phyloP scores from a whole-genome alignment of 768 basidiomycete species.

The Psilocybe tampanensis region DNA sequence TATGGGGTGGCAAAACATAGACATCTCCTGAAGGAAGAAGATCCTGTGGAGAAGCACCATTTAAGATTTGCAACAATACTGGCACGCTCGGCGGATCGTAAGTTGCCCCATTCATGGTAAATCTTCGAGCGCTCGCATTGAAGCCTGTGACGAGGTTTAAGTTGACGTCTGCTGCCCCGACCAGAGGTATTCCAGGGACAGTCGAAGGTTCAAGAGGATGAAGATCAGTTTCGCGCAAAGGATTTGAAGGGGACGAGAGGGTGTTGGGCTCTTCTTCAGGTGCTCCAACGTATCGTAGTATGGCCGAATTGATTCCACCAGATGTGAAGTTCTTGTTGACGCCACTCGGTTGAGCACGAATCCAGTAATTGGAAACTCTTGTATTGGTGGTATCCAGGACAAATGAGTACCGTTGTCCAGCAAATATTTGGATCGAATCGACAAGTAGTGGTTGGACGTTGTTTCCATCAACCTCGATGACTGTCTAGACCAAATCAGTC shows the following conservation, averaged over 20 bases:
- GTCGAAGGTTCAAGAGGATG: constrained; percentile 28
- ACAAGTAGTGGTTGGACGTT: constrained; percentile 38
- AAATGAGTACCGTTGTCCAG: constrained; percentile 48
- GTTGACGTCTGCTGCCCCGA: constrained; percentile 41
- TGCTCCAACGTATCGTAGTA: constrained; percentile 52
- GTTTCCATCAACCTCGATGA: constrained; percentile 44
- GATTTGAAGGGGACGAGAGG: constrained; percentile 23
- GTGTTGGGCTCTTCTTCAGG: constrained; percentile 37
- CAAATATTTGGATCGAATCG: constrained; percentile 34
- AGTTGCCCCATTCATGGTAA: constrained; percentile 33
- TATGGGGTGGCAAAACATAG: constrained; percentile 41
- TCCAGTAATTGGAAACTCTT: constrained; percentile 42
- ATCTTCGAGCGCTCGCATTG: constrained; percentile 15
- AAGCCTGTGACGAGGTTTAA: constrained; percentile 31
- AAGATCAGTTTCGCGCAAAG: constrained; percentile 39
- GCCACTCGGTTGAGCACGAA: constrained; percentile 35
- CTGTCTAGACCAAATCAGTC: constrained; percentile 19
- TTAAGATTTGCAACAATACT: constrained; percentile 47
- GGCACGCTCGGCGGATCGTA: constrained; percentile 42
- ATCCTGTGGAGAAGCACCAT: constrained; percentile 36
- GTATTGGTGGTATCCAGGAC: constrained; percentile 38
- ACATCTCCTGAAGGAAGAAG: constrained; percentile 42
- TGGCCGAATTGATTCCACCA: constrained; percentile 53
- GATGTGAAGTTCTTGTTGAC: constrained; percentile 15
- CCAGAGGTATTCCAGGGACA: constrained; percentile 32